Evolutionary conservation across 2,329 filamentous ascomycete species (phyloP), one percentile per base, ranked within the genome.

Genomic region (Aotearoamyces nothofagi): DNA sequence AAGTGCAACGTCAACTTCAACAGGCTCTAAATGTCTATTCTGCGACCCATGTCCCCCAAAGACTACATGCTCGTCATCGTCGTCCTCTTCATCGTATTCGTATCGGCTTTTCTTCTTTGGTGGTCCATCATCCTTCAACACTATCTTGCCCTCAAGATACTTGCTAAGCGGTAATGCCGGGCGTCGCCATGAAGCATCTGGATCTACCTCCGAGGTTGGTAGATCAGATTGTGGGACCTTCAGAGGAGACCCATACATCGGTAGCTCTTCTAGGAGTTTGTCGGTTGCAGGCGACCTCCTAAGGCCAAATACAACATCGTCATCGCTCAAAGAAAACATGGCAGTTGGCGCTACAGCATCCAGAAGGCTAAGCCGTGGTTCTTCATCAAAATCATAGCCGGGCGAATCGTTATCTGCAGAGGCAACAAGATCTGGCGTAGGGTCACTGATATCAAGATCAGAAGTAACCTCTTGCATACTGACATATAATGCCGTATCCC

Each of bases 121-220:
- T 6, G 78, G 78, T 2, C 69, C 68, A 22, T 68, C 64, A 4
- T 68, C 58, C 9, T 66, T 63, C 11, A 92, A 66, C 15, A 74
- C 69, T 51, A 96, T 74, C 40, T 81, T 79, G 6, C 81, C 80
- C 33, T 80, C 74, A 1, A 86, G 77, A 49, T 79, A 93, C 49
- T 86, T 93, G 44, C 81, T 93, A 3, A 94, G 65, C 2, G 83
- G 79, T 10, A 92, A 57, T 22, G 84, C 74, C n/a, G 78, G 72
- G 4, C 73, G 69, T 46, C 69, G 76, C 80, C 80, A 87, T 19
- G 60, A 60, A 12, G 71, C 65, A 53, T 87, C 80, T 0, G 76
- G 73, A 29, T 77, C 67, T 33, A 62, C 56, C 29, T 76, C 68
- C 5, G 69, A 65, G 2, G 55, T 59, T 2, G 58, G 60, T 10